phyloP scores from a whole-genome alignment of 179 eudicot species.

The Amaranthus tricolor region DNA sequence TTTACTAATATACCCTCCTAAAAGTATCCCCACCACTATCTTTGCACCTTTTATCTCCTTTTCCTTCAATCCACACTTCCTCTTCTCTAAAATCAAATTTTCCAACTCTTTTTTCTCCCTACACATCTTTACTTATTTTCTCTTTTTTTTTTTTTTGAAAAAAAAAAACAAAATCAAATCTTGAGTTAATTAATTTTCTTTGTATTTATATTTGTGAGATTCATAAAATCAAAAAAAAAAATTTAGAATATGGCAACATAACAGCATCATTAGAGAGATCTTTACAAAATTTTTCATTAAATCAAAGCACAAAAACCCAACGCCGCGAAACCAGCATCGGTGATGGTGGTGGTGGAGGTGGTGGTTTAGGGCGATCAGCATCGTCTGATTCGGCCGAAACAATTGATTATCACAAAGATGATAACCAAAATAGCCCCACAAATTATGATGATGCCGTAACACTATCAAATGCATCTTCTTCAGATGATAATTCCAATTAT shows the following conservation, averaged over 20 bases:
- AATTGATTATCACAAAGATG: conserved; percentile 6
- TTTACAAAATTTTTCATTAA: conserved; percentile 66
- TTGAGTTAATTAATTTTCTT: no score
- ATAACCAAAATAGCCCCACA: background rate
- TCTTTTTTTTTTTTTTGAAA: no score
- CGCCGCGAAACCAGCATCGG: background rate
- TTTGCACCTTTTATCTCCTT: conserved; percentile 14
- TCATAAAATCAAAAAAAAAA: no score
- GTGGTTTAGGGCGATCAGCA: conserved; percentile 17
- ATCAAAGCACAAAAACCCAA: conserved; percentile 31
- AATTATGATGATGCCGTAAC: background rate
- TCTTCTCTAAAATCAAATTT: background rate
- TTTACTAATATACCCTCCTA: conserved; percentile 9
- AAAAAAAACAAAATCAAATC: no score
- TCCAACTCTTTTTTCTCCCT: background rate
- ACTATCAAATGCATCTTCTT: conserved; percentile 21
- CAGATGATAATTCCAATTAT: conserved; percentile 31
- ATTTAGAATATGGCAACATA: conserved; percentile 49
- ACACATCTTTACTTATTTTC: conserved; percentile 4
- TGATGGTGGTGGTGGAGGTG: conserved; percentile 12
- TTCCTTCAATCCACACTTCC: background rate
- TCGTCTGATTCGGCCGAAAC: conserved; percentile 32
- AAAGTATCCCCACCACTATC: conserved; percentile 12
- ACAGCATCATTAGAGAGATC: conserved; percentile 78
- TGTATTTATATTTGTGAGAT: no score